Base-by-base conservation (phyloP, 805 yeast species). In the Saturnispora dispora region DNA sequence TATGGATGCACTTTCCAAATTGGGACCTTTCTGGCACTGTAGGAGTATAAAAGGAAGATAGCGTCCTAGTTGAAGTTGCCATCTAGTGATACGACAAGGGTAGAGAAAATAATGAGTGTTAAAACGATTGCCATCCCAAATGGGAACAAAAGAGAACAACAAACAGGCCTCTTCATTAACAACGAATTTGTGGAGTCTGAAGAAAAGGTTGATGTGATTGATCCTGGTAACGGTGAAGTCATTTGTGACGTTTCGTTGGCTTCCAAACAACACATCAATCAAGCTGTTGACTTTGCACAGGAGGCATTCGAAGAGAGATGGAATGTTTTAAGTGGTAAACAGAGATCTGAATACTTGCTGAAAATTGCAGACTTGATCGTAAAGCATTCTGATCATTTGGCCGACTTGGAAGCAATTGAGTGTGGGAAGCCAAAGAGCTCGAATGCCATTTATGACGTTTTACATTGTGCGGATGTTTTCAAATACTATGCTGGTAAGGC, bases 141-240 rank as follows among this genome's bases (percentile, higher is more conserved):
- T 60, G 85, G 85, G 45, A 69, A 70, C 52, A 64, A 70, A 32
- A 79, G 79, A 59, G 71, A 71, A 48, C 85, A 65, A 71, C 96
- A 96, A 60, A 82, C 85, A 10, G 96, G 96, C 56, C 71, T 90
- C 60, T 90, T 87, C 75, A 88, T 90, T 67, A 84, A 88, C 73
- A 87, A 87, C 69, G 87, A 87, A 67, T 88, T 85, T 62, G 82
- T 83, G 51, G 54, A 59, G 30, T 61, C 68, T 2, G 67, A 70
- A 33, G 76, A 77, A 50, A 78, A 76, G 50, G 72, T 77, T 61
- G 75, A 75, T 55, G 84, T 82, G 30, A 65, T 71, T 50, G 73
- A 78, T 56, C 85, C 86, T 2, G 71, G 81, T 8, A 75, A 77
- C 25, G 85, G 78, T 28, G 68, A 77, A 53, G 71, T 67, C 35